Base-by-base conservation (phyloP, 306 rosid species). In the Sesbania bispinosa region DNA sequence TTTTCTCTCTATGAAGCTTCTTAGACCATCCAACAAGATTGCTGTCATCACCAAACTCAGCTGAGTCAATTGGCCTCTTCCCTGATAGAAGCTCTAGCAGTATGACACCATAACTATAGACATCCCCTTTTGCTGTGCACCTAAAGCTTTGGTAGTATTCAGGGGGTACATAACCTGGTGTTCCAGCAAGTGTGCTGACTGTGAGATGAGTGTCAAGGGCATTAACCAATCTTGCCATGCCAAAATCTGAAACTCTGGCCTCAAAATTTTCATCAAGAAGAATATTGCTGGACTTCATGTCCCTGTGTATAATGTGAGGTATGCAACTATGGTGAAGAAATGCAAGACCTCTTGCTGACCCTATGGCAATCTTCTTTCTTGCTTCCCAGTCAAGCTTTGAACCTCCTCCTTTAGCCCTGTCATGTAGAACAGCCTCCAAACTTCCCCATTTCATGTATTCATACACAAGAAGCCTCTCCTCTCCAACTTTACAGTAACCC, bases 371-470 rank as follows among this genome's bases (percentile, higher is more conserved):
- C 69, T 79, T 90, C 83, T 83, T 88, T 59, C 96, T 75, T 15
- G 85, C 88, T 19, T 80, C 76, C 96, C 96, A 90, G 10, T 73
- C 83, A 52, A 88, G 89, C 78, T 73, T 77, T 4, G 81, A 61
- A 14, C 42, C 75, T 1, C 83, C 67, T 13, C 67, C 88, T 78
- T 82, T 86, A 7, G 60, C 64, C 69, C 73, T 70, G 6, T 85
- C 96, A 66, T 88, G 96, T 39, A 90, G 80, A 81, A 90, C 94
- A 61, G 80, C 63, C 82, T 90, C 96, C 20, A 90, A 73, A 70
- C 96, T 90, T 38, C 96, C 96, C 83, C 86, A 88, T 64, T 79
- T 86, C 96, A 90, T 90, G 90, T 80, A 90, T 82, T 90, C 94
- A 13, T 90, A 90, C 73, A 90, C 96, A 52, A 90, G 93, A 59